Percentiles rank a stretch among this genome's conserved stretches.
Conservation (phyloP, 1,284 basidiomycete genomes). For the Trichosporon ovoides region DNA sequence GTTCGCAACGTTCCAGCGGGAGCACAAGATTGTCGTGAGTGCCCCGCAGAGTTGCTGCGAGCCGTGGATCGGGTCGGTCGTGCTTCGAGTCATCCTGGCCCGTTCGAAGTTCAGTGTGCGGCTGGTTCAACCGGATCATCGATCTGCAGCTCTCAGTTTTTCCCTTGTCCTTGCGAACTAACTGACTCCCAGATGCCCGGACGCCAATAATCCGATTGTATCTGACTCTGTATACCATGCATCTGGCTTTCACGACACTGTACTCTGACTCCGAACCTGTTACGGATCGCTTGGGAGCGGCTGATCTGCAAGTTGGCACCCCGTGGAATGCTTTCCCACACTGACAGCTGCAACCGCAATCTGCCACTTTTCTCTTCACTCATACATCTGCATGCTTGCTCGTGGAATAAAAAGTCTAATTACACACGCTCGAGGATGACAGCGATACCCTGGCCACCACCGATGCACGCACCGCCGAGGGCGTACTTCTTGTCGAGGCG, state of each 20-base stretch:
- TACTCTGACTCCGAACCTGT: not conserved
- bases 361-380: too few relatives aligned
- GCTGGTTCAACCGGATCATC: not conserved
- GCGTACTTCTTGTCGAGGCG: slow-evolving; percentile 55
- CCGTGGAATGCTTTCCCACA: too few relatives aligned
- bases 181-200: slow-evolving; percentile 15
- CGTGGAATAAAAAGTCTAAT: not conserved
- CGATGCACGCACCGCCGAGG: slow-evolving; percentile 56
- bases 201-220: slow-evolving; percentile 6
- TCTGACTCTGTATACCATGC: slow-evolving; percentile 14
- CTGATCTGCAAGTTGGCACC: too few relatives aligned
- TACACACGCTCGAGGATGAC: slow-evolving; percentile 37
- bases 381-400: not conserved
- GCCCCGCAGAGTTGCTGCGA: rapidly evolving
- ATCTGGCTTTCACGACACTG: slow-evolving; percentile 2
- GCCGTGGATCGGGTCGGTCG: too few relatives aligned
- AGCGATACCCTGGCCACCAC: slow-evolving; percentile 48
- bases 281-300: too few relatives aligned
- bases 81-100: too few relatives aligned
- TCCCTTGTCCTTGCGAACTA: too few relatives aligned
- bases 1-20: slow-evolving; percentile 72
- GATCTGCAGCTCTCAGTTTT: too few relatives aligned
- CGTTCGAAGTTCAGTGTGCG: too few relatives aligned
- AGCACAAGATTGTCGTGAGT: slow-evolving; percentile 65
- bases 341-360: too few relatives aligned